phyloP scores from a whole-genome alignment of 305 asterid species.

The Fraxinus angustifolia region DNA sequence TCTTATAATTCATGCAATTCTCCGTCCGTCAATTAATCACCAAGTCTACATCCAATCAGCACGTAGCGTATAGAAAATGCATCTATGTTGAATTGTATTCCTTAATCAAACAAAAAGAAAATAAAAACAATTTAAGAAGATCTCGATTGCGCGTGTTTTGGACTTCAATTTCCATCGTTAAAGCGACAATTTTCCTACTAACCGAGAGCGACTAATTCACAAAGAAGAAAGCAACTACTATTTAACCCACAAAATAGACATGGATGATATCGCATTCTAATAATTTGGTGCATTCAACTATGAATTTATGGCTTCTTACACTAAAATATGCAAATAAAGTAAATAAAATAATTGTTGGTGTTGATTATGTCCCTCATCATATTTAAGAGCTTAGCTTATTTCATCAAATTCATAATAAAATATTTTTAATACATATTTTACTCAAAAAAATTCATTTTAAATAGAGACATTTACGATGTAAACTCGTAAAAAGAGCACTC shows the following conservation, averaged over 20 bases:
- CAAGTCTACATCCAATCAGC: background rate
- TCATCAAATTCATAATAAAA: background rate
- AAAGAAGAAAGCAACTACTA: background rate
- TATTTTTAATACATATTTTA: background rate
- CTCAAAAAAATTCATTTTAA: background rate
- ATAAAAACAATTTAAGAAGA: background rate
- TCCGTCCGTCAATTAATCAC: background rate
- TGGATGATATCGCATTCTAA: background rate
- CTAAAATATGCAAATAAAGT: background rate
- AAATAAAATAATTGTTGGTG: background rate
- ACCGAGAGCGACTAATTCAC: background rate
- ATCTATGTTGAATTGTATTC: background rate
- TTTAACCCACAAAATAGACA: background rate
- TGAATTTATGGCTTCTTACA: background rate
- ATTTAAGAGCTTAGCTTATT: background rate
- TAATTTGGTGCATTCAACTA: background rate
- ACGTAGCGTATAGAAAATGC: background rate
- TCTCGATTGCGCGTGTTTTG: background rate
- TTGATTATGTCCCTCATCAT: background rate
- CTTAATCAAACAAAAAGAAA: background rate
- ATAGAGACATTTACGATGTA: background rate
- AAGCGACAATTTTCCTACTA: background rate
- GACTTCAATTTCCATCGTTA: background rate
- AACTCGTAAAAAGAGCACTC: background rate
- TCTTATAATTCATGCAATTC: background rate